Base-by-base conservation (phyloP, 768 basidiomycete genomes). In the Auriscalpium orientale region DNA sequence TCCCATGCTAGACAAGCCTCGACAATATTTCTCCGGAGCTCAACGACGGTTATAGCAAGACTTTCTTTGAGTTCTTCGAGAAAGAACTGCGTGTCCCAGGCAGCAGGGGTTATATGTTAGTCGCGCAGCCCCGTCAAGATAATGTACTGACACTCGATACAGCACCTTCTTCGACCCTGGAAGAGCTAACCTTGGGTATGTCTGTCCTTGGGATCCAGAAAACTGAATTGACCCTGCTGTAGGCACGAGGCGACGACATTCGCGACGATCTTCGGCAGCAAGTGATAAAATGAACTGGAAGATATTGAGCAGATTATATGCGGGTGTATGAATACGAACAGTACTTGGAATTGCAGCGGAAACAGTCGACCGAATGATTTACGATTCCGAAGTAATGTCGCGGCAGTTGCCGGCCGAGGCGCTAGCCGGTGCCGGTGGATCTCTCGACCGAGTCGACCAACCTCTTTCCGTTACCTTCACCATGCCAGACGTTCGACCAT, bases 71-170 rank as follows among this genome's bases (percentile, higher is more conserved):
- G 10, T 85, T 77, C 66, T 76, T 88, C 63, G 64, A 79, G 58
- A 66, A 75, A 62, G 80, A 81, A 55, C 69, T 89, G 2, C 77
- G 76, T 7, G 66, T 79, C 16, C 67, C 70, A 0, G 74, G 69
- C 1, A 70, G 81, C 59, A 76, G 84, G 48, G 84, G 82, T 49
- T 86, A 87, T 63, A 80, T 88, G 82, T 82, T 35, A 34, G 20
- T 18, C 33, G 8, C 44, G 48, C 35, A 46, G 43, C n/a, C 40
- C 16, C 33, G 20, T 44, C 21, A 9, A 5, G 8, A 18, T 8
- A 18, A 18, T 7, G 16, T 33, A 33, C 4, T 47, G 36, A 15
- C 8, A 20, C 49, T 20, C 36, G 16, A 46, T 33, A 1, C 53
- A 77, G 76, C 63, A 66, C 70, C 3, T 83, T 78, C 69, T 64